phyloP scores from a whole-genome alignment of 768 basidiomycete species.

The Gloeopeniophorella convolvens region DNA sequence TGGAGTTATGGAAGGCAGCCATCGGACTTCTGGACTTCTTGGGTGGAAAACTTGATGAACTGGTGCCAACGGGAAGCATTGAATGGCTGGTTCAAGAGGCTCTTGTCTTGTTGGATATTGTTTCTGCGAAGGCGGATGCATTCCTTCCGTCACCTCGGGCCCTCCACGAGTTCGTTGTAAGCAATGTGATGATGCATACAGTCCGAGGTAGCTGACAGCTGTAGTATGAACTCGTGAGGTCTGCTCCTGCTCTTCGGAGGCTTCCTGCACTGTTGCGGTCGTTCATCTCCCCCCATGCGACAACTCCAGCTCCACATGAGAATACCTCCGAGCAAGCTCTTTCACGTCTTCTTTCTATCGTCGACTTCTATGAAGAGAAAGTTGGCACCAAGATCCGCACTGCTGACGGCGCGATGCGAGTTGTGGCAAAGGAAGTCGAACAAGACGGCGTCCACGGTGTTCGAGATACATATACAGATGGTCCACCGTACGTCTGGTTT shows the following conservation, averaged over 20 bases:
- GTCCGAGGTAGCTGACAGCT: background rate
- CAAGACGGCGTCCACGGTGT: constrained; percentile 47
- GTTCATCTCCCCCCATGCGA: constrained; percentile 22
- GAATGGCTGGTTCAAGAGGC: constrained; percentile 51
- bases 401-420: constrained; percentile 50
- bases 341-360: constrained; percentile 35
- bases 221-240: constrained; percentile 64
- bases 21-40: constrained; percentile 51
- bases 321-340: constrained; percentile 34
- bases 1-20: constrained; percentile 54
- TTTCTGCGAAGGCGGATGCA: constrained; percentile 43
- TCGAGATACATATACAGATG: constrained; percentile 30
- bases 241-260: constrained; percentile 41
- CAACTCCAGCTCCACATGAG: constrained; percentile 27
- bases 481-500: constrained; percentile 41
- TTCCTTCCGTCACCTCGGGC: constrained; percentile 49
- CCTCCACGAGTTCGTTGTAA: constrained; percentile 56
- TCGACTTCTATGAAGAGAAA: constrained; percentile 50
- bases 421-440: constrained; percentile 56
- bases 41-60: constrained; percentile 44
- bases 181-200: constrained; percentile 23
- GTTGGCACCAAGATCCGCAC: constrained; percentile 39
- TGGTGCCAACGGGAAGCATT: constrained; percentile 47
- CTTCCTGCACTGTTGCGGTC: constrained; percentile 37
- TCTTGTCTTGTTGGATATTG: constrained; percentile 46